Evolutionary conservation across 1,284 basidiomycete species (phyloP).

Genomic region (Cryptococcus jaspeensis): DNA sequence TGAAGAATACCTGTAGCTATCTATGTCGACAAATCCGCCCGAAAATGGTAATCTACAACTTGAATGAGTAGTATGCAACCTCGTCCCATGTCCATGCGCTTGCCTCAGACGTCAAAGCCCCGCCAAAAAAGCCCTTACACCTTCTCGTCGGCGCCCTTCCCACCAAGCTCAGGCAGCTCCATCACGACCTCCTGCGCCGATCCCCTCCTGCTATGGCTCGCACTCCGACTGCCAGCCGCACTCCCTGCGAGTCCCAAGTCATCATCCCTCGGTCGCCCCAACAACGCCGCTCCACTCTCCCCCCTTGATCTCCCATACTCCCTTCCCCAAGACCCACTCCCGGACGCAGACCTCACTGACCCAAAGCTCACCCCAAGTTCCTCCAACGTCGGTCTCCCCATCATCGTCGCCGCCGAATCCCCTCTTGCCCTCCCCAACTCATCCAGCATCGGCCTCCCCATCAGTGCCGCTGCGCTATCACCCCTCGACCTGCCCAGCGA

Average conservation of each 20-base stretch:
- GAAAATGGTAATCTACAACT: too few species aligned
- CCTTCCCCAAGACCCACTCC: not conserved
- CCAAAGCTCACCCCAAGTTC: not conserved
- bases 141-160: not conserved
- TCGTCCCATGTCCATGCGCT: not conserved
- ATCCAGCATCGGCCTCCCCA: conserved; percentile 3
- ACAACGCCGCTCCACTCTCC: conserved; percentile 30
- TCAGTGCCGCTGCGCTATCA: not conserved
- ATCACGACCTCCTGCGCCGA: conserved; percentile 1
- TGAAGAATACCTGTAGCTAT: not conserved
- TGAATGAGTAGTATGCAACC: not conserved
- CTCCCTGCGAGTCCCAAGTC: not conserved
- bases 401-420: not conserved
- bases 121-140: too few species aligned
- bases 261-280: conserved; percentile 18
- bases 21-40: not conserved
- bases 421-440: conserved; percentile 4
- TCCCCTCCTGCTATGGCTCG: not conserved
- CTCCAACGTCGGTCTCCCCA: not conserved
- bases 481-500: not conserved
- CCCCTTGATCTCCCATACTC: conserved; percentile 23
- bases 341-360: not conserved
- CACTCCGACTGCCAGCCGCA: not conserved
- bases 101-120: not conserved
- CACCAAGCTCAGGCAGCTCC: not conserved